Evolutionary conservation across 495 filamentous ascomycete species (phyloP), one percentile per base, ranked within the genome.

Genomic region (Tuber microsphaerosporum): DNA sequence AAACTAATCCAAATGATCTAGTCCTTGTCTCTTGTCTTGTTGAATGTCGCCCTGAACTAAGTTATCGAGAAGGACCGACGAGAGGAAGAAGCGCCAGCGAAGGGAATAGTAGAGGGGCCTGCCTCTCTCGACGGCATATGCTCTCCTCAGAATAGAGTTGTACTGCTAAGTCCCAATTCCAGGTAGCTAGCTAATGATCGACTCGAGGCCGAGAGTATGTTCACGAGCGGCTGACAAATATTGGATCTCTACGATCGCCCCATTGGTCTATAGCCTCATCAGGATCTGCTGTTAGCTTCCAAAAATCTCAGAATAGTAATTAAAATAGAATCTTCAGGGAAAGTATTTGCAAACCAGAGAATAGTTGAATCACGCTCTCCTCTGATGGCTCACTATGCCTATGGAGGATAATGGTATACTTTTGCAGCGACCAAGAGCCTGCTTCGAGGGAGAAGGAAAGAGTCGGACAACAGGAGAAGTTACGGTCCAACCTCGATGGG

Each of bases 231-330:
- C 76, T 72, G 76, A 45, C 71, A 69, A 51, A 37, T n/a, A 68
- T 71, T 79, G 77, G 26, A 65, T 17, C 75, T 79, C 75, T 69
- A 79, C 76, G 76, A 65, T 51, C 78, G 73, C 77, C 56, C 78
- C 76, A 79, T 79, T 79, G 70, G 78, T 70, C 77, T 79, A 26
- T 51, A 75, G 34, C 56, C 56, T 31, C 56, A 34, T 8, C 26
- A 65, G 31, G 14, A 17, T 1, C 31, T 46, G 12, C 45, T 17
- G 31, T 65, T 17, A 65, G 56, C 56, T 34, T 31, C 2, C 71
- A 51, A 69, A 69, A 42, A n/a, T 31, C 31, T 69, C 43, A 43
- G 72, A 74, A 75, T 34, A 65, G 26, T 34, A 65, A 26, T 16
- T 31, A 65, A 65, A 34, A 34, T 14, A 31, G 16, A 4, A 16